Conservation (phyloP, 768 basidiomycete genomes). For the Termitomyces sp. region DNA sequence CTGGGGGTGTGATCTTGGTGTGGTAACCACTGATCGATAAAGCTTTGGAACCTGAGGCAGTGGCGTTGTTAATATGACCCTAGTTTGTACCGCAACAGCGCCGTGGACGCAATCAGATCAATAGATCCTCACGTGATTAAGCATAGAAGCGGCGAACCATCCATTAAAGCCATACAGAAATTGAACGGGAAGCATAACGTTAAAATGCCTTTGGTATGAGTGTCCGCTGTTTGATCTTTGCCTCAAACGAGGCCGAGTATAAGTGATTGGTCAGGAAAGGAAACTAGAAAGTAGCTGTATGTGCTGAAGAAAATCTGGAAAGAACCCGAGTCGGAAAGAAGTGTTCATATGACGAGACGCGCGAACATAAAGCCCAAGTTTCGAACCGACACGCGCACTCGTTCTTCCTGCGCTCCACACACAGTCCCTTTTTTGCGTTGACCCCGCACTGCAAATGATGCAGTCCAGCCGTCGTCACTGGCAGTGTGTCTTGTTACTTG, state of each 20-base stretch:
- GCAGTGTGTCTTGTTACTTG: not conserved
- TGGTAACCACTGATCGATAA: not conserved
- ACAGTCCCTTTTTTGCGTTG: not conserved
- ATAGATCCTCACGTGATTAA: slow-evolving; percentile 1
- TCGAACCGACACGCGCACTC: not conserved
- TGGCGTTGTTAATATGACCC: not conserved
- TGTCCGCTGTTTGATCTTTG: not conserved
- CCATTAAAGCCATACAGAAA: too few relatives aligned
- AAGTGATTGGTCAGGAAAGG: not conserved
- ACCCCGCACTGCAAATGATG: not conserved
- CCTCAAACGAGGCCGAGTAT: not conserved
- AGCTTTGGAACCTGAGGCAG: not conserved
- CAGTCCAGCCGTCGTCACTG: not conserved
- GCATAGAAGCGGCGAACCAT: not conserved
- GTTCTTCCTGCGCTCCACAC: not conserved
- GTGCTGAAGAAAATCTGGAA: not conserved
- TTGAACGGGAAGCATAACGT: not conserved
- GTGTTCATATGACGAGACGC: not conserved
- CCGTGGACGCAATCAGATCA: not conserved
- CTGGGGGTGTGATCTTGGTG: not conserved
- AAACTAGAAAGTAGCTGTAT: too few relatives aligned
- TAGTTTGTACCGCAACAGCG: not conserved
- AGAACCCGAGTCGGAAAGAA: not conserved
- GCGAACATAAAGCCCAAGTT: not conserved
- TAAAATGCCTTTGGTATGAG: not conserved